Base-by-base conservation (phyloP, 1,139 yeast species). In the Debaryomycetaceae sp. region DNA sequence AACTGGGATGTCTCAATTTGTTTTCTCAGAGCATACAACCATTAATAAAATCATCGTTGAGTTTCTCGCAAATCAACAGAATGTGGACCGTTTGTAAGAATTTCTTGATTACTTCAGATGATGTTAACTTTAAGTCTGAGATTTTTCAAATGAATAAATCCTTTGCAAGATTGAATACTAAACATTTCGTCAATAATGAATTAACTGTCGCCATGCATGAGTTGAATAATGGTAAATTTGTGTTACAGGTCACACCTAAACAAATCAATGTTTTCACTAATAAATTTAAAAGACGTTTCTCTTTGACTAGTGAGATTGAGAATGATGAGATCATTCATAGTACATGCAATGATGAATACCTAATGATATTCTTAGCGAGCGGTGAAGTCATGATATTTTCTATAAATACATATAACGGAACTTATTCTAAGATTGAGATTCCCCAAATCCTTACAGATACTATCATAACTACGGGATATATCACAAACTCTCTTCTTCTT, bases 101-200 rank as follows among this genome's bases (percentile, higher is more conserved):
- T 38, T 88, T 75, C 56, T 67, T 89, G 42, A 72, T 89, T 22
- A 86, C 95, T 0, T 86, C 95, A 0, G 91, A 84, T 56, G 78
- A 78, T 38, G 61, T 70, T 11, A 79, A 79, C 47, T 67, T 63
- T 36, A 83, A 81, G 49, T 83, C 91, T 11, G 89, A 85, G 51
- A 78, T 87, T 35, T 89, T 87, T 55, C 79, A 79, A 44, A 81
- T 87, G 41, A 76, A 76, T 38, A 81, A 83, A 38, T 75, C 81
- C 26, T 87, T 86, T 59, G 75, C 82, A 31, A 75, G 86, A 40
- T 66, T 83, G 43, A 79, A 78, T 40, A 73, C 82, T 11, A 76
- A 80, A 36, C 83, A 80, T 46, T 84, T 88, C 54, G 73, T 80
- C 42, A 78, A 80, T 44, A 74, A 80, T 41, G 81, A 80, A 31